phyloP scores from a whole-genome alignment of 129 eudicot genomes.

The Lactuca sativa region DNA sequence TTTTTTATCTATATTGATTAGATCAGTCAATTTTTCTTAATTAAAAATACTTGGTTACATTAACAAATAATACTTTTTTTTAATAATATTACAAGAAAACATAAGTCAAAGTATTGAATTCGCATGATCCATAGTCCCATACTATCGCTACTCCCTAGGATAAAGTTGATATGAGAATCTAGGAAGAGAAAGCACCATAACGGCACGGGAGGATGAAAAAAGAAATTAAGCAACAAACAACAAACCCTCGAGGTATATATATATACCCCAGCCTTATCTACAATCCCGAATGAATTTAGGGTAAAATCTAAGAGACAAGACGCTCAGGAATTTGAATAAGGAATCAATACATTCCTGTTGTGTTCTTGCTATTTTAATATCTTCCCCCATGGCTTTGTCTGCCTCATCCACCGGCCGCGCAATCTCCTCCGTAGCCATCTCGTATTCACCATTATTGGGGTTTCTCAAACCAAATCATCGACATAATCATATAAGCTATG shows the following conservation, averaged over 20 bases:
- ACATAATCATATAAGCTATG: conserved; percentile 17
- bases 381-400: not conserved
- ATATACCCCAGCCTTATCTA: conserved; percentile 21
- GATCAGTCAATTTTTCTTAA: too few species aligned
- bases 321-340: conserved; percentile 1
- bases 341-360: not conserved
- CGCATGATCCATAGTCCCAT: not conserved
- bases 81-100: not conserved
- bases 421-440: conserved; percentile 31
- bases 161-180: not conserved
- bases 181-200: conserved; percentile 2
- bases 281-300: conserved; percentile 21
- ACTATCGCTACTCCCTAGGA: not conserved
- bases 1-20: too few species aligned
- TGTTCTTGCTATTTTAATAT: not conserved
- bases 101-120: too few species aligned
- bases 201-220: not conserved
- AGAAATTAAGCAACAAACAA: conserved; percentile 11
- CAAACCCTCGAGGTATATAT: not conserved
- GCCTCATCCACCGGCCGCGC: conserved; percentile 30
- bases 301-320: conserved; percentile 7
- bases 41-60: too few species aligned
- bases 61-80: too few species aligned
- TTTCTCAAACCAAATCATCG: conserved; percentile 38
- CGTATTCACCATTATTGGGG: conserved; percentile 42